Base-by-base conservation (phyloP, 192 early-diverging fungal genomes). In the Kappamyces sp. region DNA sequence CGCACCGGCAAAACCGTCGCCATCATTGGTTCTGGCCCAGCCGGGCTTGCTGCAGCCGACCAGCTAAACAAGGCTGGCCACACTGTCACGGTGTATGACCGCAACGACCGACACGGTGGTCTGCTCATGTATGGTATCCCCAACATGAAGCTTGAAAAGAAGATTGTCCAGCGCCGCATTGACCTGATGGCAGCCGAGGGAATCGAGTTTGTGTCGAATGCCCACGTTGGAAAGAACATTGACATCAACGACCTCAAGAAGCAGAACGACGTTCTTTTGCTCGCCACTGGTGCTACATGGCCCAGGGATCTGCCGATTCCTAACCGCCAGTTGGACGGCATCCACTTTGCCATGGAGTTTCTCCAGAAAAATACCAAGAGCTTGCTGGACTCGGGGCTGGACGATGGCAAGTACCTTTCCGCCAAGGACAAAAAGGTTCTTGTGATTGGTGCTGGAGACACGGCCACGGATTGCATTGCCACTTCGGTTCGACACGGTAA, bases 141-240 rank as follows among this genome's bases (percentile, higher is more conserved):
- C 47, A 99, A 99, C 80, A 99, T 99, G 96, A 99, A 99, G 82
- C 86, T 99, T 38, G 96, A 99, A 78, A 99, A 99, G 82, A 78
- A 81, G 46, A 71, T 95, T 64, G 93, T 97, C 36, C 90, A 93
- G 70, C 83, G 96, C 46, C 89, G 96, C 50, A 80, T 97, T 55
- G 92, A 97, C 62, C 80, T 96, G 70, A 79, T 99, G 75, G 89
- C 84, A 3, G 86, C 84, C n/a, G 96, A 99, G 78, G 96, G 94
- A 49, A 82, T 99, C 52, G 78, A 72, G 49, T 97, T 97, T 78
- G 86, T 91, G 37, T 72, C 90, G 54, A 87, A 88, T 72, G 84
- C 90, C 5, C 81, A 94, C 53, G 89, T 99, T 15, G 96, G 96
- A 64, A 87, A 86, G 50, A 82, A 87, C 55, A 77, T 90, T 10